Evolutionary conservation across 1,139 yeast genomes (phyloP).

Genomic region (Blastobotrys arbuscula): DNA sequence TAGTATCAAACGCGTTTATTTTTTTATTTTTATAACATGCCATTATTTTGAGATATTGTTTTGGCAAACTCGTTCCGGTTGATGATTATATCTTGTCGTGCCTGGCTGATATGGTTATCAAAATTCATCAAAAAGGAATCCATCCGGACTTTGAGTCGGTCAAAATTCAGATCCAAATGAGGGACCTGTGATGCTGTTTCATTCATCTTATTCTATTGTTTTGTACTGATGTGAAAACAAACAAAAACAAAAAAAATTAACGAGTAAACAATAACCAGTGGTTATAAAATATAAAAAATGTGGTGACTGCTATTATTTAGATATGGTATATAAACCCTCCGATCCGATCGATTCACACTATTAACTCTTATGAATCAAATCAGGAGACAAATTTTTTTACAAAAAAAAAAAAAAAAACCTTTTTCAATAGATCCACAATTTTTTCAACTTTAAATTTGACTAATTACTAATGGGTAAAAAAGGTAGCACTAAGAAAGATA

Average conservation of each 20-base stretch:
- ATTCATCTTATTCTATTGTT: constrained; percentile 2
- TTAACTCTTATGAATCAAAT: not conserved
- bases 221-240: not conserved
- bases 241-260: no score
- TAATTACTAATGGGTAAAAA: constrained; percentile 85
- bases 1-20: not conserved
- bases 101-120: constrained; percentile 23
- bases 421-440: not conserved
- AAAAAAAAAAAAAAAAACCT: not conserved
- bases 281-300: no score
- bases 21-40: not conserved
- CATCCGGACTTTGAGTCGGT: constrained; percentile 23
- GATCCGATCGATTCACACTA: not conserved
- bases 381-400: not conserved
- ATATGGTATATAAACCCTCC: not conserved
- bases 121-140: constrained; percentile 26
- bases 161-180: constrained; percentile 24
- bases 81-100: constrained; percentile 23
- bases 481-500: constrained; percentile 66
- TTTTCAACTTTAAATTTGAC: not conserved
- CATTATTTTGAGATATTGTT: constrained; percentile 21
- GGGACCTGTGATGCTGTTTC: constrained; percentile 18
- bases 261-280: no score
- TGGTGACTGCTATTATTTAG: not conserved
- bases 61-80: constrained; percentile 23